Conservation (phyloP, 2,329 filamentous ascomycete species). For the Trichoderma sp. region DNA sequence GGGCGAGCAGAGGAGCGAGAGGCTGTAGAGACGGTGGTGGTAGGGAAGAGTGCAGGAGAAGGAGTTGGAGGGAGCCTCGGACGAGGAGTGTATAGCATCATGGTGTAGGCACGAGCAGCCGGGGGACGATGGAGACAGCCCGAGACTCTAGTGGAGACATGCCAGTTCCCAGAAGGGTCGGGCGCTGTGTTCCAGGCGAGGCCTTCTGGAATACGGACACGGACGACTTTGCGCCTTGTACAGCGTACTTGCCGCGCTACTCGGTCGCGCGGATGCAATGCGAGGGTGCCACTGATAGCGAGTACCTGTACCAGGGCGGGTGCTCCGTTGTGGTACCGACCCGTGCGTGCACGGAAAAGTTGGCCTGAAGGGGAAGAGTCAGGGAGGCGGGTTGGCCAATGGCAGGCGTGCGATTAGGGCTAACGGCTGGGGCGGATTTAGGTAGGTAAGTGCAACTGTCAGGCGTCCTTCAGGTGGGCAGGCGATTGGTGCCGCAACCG, state of each 20-base stretch:
- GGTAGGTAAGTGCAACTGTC: conserved; percentile 7
- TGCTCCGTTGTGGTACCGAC: background rate
- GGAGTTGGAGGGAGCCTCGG: conserved; percentile 15
- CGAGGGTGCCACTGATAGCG: background rate
- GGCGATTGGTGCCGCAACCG: conserved; percentile 12
- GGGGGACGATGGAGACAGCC: conserved; percentile 15
- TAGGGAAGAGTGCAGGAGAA: conserved; percentile 2
- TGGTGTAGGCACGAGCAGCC: conserved; percentile 9
- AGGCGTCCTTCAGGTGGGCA: conserved; percentile 1
- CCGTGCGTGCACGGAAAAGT: background rate
- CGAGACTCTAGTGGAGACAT: conserved; percentile 18
- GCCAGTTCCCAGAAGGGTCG: conserved; percentile 5
- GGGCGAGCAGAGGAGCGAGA: background rate
- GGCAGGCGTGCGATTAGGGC: conserved; percentile 16
- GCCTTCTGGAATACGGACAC: conserved; percentile 16
- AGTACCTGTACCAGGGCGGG: conserved; percentile 3
- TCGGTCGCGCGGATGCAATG: background rate
- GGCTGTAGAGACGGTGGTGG: background rate
- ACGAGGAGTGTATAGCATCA: conserved; percentile 18
- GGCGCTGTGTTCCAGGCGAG: conserved; percentile 12
- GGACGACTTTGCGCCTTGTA: background rate
- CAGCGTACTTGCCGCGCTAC: background rate
- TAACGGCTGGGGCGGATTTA: conserved; percentile 8
- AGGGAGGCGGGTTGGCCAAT: conserved; percentile 3
- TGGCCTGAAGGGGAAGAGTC: conserved; percentile 3